Evolutionary conservation across 1,139 yeast species (phyloP), one percentile per base, ranked within the genome.

Genomic region (Suhomyces anneliseae): DNA sequence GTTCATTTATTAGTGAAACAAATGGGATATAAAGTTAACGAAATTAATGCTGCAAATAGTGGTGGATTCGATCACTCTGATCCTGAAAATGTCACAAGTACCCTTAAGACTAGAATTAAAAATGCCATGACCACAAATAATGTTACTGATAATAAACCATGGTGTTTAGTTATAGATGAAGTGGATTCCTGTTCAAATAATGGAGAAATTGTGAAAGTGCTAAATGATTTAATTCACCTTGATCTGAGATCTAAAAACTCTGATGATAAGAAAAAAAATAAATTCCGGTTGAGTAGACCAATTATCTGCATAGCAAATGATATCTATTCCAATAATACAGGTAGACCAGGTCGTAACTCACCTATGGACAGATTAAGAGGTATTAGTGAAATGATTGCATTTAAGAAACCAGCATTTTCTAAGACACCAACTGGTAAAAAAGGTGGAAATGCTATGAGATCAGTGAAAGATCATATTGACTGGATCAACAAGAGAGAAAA

Each of bases 251-350:
- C 85, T 0, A 62, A 65, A 32, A 44, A 51, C 46, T 45, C 55
- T 34, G 32, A 52, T 51, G 55, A 45, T 56, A 44, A 56, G 39
- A 54, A 61, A 56, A 51, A 57, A 47, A 68, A 63, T 35, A 75
- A 72, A 38, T 67, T 62, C 43, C 38, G 84, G 5, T 66, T 92
- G 40, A 73, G 78, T 55, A 74, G 99, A 54, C 99, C 99, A 0
- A 90, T 93, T 19, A 88, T 93, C 45, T 93, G 96, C 42, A 82
- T 93, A 48, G 95, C 98, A 61, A 93, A 93, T 63, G 96, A 93
- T 60, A 77, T 86, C 0, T 92, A 87, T 61, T 79, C 88, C 1
- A 78, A 81, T 5, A 78, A 45, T 8, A 40, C 59, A 7, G 50
- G 59, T 7, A 48, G 58, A 11, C 56, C 55, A 31, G 64, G 69